Conservation (phyloP, 225 moss, liverwort and hornwort genomes). For the Takakia lepidozioides region DNA sequence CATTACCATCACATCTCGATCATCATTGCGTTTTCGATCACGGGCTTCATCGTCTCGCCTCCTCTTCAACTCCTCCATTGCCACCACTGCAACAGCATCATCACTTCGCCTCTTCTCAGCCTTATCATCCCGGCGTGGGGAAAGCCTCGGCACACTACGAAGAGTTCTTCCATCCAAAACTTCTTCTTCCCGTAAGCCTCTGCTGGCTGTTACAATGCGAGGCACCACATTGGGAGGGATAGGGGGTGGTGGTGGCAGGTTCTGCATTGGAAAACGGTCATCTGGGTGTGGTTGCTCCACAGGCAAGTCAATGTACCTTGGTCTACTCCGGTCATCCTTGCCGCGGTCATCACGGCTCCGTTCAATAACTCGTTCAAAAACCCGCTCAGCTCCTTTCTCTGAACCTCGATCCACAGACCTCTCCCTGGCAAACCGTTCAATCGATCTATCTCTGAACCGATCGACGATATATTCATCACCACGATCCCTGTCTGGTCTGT, state of each 20-base stretch:
- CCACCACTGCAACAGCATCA: slow-evolving; percentile 28
- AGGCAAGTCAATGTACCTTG: slow-evolving; percentile 55
- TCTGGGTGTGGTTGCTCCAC: slow-evolving; percentile 83
- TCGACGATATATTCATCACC: slow-evolving; percentile 71
- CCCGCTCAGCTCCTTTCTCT: slow-evolving; percentile 53
- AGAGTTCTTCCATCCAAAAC: slow-evolving; percentile 51
- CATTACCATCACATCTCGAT: slow-evolving; percentile 58
- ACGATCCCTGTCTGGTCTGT: slow-evolving; percentile 72
- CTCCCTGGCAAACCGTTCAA: slow-evolving; percentile 75
- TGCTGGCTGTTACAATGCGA: slow-evolving; percentile 48
- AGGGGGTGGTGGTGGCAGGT: slow-evolving; percentile 85
- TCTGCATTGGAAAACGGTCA: slow-evolving; percentile 92
- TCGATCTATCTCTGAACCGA: slow-evolving; percentile 71
- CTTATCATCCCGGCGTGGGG: slow-evolving; percentile 75
- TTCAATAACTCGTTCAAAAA: slow-evolving; percentile 68
- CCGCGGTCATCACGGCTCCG: slow-evolving; percentile 71
- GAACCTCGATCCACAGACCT: slow-evolving; percentile 72
- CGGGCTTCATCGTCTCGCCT: slow-evolving; percentile 82
- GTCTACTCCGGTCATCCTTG: slow-evolving; percentile 71
- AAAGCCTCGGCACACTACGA: slow-evolving; percentile 51
- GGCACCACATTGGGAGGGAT: slow-evolving; percentile 86
- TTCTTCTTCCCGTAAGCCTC: slow-evolving; percentile 58
- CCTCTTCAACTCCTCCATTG: slow-evolving; percentile 71
- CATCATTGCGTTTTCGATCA: slow-evolving; percentile 75
- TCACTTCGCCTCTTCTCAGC: slow-evolving; percentile 72